Base-by-base conservation (phyloP, 2,329 filamentous ascomycete species). In the Kalmusia sp. region DNA sequence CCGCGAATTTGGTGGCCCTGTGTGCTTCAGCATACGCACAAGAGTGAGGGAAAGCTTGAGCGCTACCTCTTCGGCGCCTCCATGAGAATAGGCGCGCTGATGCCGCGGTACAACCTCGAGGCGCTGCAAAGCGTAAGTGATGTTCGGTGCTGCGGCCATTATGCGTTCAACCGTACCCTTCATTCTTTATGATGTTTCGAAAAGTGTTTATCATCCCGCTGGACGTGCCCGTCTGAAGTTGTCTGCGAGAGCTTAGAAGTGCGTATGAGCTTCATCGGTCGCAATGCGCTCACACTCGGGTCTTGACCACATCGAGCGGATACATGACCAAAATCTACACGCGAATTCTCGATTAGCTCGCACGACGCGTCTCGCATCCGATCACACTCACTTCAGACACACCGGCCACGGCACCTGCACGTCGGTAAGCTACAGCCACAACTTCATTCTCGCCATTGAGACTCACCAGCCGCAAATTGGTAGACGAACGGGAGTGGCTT, bases 141-240 rank as follows among this genome's bases (percentile, higher is more conserved):
- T 25, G 14, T 15, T 43, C 27, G 9, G 15, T 33, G 14, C 39
- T 48, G 31, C 22, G 41, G 40, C n/a, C 21, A 30, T 19, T 34
- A 30, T 15, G 25, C 43, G 39, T 38, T 45, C 24, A 35, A 39
- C 53, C 82, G 62, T 85, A 96, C 92, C 95, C 95, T 82, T 99
- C 95, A 75, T 96, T 89, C 78, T 86, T 89, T 76, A 99, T 86
- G 71, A 99, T 99, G 86, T 99, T 99, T 72, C 86, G 84, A 83
- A 99, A 96, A 83, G 93, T 98, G 79, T 99, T 95, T 54, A 97
- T 73, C 92, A 98, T 99, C 83, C 95, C 92, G 80, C 86, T 96
- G 84, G 99, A 98, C 65, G 84, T 84, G 69, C 88, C 89, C 49
- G 89, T 90, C 80, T 97, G 93, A 52, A 97, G 83, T 79, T 97